Base-by-base conservation (phyloP, 1,284 basidiomycete species). In the Ganoderma lucidum region DNA sequence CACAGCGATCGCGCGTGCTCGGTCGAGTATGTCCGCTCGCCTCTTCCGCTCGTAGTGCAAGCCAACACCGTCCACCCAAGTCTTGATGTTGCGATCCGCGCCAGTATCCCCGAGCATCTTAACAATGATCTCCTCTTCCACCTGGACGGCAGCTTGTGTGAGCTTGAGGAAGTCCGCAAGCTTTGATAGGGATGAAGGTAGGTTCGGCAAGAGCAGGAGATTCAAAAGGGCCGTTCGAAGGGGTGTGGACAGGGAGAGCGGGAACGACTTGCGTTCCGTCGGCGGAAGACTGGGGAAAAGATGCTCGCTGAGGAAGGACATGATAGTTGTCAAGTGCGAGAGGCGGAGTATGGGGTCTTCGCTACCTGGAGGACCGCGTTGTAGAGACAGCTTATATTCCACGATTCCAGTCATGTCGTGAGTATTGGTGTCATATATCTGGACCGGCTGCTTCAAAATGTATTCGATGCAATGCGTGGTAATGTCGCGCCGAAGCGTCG, bases 11-110 rank as follows among this genome's bases (percentile, higher is more conserved):
- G 75, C 75, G 64, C 93, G 84, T 23, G 87, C 83, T 6, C 78
- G 77, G 48, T 91, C 87, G n/a, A 94, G 82, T 61, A 94, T 86
- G 64, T 85, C 82, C 39, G 87, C 80, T 9, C 93, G 84, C 71
- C 93, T 81, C 75, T 88, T 88, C 69, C 88, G 87, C 78, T 94
- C 93, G 75, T 93, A 95, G 78, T 95, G 93, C 2, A 85, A 81
- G 39, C 86, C 85, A 23, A 93, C 83, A 3, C 85, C 85, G 65
- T 88, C 84, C 3, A 84, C 86, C 93, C 93, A 95, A 6, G 78
- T 71, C 77, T 85, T 84, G 64, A 93, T 84, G 23, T 87, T 82
- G 44, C 81, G 81, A 58, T 91, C 88, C 8, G 82, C 80, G 6
- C 73, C 69, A 4, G 84, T 85, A 62, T 86, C 86, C 17, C 86